Evolutionary conservation across 768 basidiomycete species (phyloP).

Genomic region (Cystofilobasidium ferigula): DNA sequence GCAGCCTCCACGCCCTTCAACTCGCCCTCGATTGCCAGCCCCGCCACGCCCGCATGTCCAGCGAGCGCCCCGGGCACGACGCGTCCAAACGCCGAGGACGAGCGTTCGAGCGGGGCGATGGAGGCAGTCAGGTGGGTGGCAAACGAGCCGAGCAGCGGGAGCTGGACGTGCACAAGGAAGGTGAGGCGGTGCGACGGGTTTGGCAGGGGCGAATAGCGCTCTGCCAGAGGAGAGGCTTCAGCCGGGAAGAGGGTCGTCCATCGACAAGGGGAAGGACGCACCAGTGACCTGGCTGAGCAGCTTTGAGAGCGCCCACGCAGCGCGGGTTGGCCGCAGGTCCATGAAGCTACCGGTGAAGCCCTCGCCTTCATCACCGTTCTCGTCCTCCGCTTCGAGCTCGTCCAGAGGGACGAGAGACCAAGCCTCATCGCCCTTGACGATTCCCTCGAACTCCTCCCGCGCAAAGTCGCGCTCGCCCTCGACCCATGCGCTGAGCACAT

Average conservation of each 20-base stretch:
- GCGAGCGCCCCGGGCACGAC: slow-evolving; percentile 81
- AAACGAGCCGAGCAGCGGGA: slow-evolving; percentile 72
- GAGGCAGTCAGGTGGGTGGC: slow-evolving; percentile 65
- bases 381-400: slow-evolving; percentile 19
- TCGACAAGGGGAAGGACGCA: slow-evolving; percentile 35
- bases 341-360: slow-evolving; percentile 36
- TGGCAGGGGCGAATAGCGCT: slow-evolving; percentile 77
- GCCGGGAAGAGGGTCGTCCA: too few species aligned
- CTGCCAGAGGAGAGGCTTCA: neutral
- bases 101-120: slow-evolving; percentile 83
- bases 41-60: slow-evolving; percentile 41
- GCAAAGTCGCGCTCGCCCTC: slow-evolving; percentile 80
- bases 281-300: slow-evolving; percentile 87
- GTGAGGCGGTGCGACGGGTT: slow-evolving; percentile 61
- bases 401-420: slow-evolving; percentile 54
- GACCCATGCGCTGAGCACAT: slow-evolving; percentile 88
- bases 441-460: slow-evolving; percentile 72
- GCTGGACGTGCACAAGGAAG: slow-evolving; percentile 73
- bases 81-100: slow-evolving; percentile 75
- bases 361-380: slow-evolving; percentile 49
- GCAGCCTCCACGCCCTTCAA: slow-evolving; percentile 77
- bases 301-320: slow-evolving; percentile 67
- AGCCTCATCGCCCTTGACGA: slow-evolving; percentile 68
- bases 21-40: slow-evolving; percentile 42
- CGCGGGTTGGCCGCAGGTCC: slow-evolving; percentile 49